Percentiles rank a stretch among this genome's conserved stretches.
Evolutionary conservation across 2,329 filamentous ascomycete species (phyloP).

Genomic region (Pyrenochaeta sp.): DNA sequence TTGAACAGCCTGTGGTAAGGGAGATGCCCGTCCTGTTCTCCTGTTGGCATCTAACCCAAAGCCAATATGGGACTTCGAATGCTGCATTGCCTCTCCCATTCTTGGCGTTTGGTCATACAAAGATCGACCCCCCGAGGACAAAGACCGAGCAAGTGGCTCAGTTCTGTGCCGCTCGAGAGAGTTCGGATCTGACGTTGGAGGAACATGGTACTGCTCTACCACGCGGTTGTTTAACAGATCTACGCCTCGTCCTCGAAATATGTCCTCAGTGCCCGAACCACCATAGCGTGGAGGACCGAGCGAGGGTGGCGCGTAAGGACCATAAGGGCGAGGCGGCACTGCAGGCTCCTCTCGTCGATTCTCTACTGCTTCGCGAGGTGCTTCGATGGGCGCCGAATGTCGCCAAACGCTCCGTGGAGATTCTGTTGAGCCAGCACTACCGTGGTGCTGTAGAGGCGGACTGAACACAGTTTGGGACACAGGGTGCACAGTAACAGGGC

Average conservation of each 20-base stretch:
- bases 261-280: slow-evolving; percentile 35
- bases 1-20: slow-evolving; percentile 91
- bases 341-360: slow-evolving; percentile 41
- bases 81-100: slow-evolving; percentile 64
- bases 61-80: slow-evolving; percentile 74
- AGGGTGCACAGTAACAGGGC: slow-evolving; percentile 51
- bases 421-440: slow-evolving; percentile 22
- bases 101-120: slow-evolving; percentile 51
- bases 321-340: slow-evolving; percentile 39
- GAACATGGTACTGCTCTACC: slow-evolving; percentile 50
- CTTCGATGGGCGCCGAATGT: slow-evolving; percentile 34
- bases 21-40: slow-evolving; percentile 83
- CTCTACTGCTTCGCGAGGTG: slow-evolving; percentile 36
- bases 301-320: slow-evolving; percentile 37
- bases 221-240: slow-evolving; percentile 44
- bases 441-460: slow-evolving; percentile 42
- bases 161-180: slow-evolving; percentile 44
- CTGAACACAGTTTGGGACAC: slow-evolving; percentile 49
- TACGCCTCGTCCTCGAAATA: slow-evolving; percentile 42
- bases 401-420: slow-evolving; percentile 43
- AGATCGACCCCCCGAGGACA: slow-evolving; percentile 43
- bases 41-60: slow-evolving; percentile 78
- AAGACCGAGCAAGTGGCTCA: slow-evolving; percentile 45
- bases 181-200: slow-evolving; percentile 50
- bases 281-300: slow-evolving; percentile 34